These are phyloP conservation scores for Hanseniaspora occidentalis DNA, from an alignment of 805 yeast genomes.

Conservation along the genomic window DNA sequence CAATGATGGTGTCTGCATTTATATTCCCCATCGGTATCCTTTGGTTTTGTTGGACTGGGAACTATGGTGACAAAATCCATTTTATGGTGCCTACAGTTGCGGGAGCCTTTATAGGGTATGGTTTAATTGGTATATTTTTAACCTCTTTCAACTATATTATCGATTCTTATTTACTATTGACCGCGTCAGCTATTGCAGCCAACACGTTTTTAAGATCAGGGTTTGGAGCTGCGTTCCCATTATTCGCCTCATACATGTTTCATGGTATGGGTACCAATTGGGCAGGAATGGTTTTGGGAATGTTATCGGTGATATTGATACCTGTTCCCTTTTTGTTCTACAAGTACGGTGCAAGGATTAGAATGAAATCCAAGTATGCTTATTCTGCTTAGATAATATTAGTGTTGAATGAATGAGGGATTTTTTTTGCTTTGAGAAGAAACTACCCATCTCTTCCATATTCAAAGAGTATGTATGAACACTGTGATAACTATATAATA, in stretches of 20 bases:
- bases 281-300: slow-evolving; percentile 66
- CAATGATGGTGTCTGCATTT: slow-evolving; percentile 62
- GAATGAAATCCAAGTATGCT: slow-evolving; percentile 49
- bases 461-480: too few relatives aligned
- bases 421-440: too few relatives aligned
- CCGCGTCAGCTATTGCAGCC: slow-evolving; percentile 71
- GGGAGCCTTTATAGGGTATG: slow-evolving; percentile 54
- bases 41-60: slow-evolving; percentile 86
- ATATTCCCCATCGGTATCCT: slow-evolving; percentile 67
- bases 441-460: too few relatives aligned
- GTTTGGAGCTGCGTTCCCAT: slow-evolving; percentile 60
- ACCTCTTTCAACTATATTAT: slow-evolving; percentile 61
- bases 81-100: slow-evolving; percentile 74
- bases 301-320: slow-evolving; percentile 40
- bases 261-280: slow-evolving; percentile 55
- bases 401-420: too few relatives aligned
- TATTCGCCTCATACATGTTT: slow-evolving; percentile 65
- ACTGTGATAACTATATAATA: too few relatives aligned
- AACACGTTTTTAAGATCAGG: slow-evolving; percentile 58
- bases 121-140: slow-evolving; percentile 54
- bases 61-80: slow-evolving; percentile 54
- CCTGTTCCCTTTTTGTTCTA: slow-evolving; percentile 62
- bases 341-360: slow-evolving; percentile 42
- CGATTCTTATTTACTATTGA: slow-evolving; percentile 55
- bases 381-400: too few relatives aligned